phyloP scores from a whole-genome alignment of 2,329 filamentous ascomycete species.

The Fonsecaea pedrosoi region DNA sequence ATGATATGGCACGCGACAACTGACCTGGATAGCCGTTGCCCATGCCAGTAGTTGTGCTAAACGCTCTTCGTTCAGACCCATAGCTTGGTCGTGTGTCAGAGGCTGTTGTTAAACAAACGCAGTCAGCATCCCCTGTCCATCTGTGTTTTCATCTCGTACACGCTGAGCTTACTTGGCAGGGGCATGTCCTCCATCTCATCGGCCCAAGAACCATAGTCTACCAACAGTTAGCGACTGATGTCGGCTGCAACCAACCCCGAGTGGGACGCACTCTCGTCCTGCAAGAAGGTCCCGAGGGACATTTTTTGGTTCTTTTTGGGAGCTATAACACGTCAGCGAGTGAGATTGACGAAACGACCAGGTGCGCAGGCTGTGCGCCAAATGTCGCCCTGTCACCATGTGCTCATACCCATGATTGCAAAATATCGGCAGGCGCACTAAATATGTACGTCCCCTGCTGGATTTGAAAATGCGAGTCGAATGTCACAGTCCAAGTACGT shows the following conservation, averaged over 20 bases:
- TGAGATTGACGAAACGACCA: neutral
- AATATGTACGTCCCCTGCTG: slow-evolving; percentile 25
- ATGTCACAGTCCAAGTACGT: slow-evolving; percentile 16
- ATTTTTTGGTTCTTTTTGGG: slow-evolving; percentile 97
- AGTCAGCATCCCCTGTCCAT: slow-evolving; percentile 1
- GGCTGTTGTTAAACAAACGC: slow-evolving; percentile 38
- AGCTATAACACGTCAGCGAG: slow-evolving; percentile 60
- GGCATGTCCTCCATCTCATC: slow-evolving; percentile 94
- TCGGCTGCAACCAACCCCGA: slow-evolving; percentile 24
- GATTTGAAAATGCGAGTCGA: slow-evolving; percentile 4
- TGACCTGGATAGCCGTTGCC: slow-evolving; percentile 48
- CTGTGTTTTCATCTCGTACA: neutral
- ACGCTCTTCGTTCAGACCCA: slow-evolving; percentile 58
- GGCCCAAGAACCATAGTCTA: slow-evolving; percentile 89
- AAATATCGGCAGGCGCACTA: slow-evolving; percentile 32
- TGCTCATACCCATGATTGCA: slow-evolving; percentile 39
- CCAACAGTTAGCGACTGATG: slow-evolving; percentile 40
- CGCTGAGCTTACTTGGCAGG: slow-evolving; percentile 68
- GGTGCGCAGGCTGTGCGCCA: slow-evolving; percentile 10
- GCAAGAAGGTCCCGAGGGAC: slow-evolving; percentile 95
- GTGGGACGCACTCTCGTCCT: slow-evolving; percentile 77
- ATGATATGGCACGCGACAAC: slow-evolving; percentile 3
- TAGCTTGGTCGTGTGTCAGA: slow-evolving; percentile 55
- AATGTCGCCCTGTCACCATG: neutral
- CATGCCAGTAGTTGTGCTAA: slow-evolving; percentile 49